Conservation (phyloP, 129 eudicot species). For the Logfia minima region DNA sequence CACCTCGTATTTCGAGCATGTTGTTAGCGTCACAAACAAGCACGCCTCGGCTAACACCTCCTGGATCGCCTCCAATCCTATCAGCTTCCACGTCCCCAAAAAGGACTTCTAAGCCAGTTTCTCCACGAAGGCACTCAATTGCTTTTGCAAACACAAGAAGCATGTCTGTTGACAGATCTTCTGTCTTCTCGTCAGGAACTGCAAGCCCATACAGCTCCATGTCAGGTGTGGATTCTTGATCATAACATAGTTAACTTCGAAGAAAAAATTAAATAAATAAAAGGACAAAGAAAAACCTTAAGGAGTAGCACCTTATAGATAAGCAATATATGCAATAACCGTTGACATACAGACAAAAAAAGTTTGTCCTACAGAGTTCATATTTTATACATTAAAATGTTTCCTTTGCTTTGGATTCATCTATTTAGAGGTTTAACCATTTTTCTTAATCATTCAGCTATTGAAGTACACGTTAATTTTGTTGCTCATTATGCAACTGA, state of each 20-base stretch:
- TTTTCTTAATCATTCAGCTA: background rate
- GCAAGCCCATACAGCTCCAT: constrained; percentile 59
- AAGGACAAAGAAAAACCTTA: background rate
- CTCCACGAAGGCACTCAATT: constrained; percentile 86
- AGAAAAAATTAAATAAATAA: background rate
- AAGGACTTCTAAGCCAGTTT: constrained; percentile 60
- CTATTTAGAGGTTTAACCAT: background rate
- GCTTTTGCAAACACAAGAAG: constrained; percentile 41
- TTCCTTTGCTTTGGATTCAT: background rate
- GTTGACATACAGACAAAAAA: background rate
- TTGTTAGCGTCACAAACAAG: constrained; percentile 75
- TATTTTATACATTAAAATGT: background rate
- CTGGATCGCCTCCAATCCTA: constrained; percentile 78
- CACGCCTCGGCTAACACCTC: constrained; percentile 88
- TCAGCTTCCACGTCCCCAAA: constrained; percentile 84
- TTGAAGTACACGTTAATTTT: no score
- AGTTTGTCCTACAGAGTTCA: background rate
- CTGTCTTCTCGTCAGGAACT: constrained; percentile 55
- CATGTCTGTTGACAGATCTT: constrained; percentile 58
- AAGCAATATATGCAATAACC: background rate
- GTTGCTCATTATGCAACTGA: background rate
- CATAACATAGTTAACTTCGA: constrained; percentile 43
- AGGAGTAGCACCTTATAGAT: background rate
- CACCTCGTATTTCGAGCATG: constrained; percentile 58
- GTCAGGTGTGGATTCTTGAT: constrained; percentile 63